Conservation (phyloP, 2,329 filamentous ascomycete genomes). For the Mycosphaerella sp. region DNA sequence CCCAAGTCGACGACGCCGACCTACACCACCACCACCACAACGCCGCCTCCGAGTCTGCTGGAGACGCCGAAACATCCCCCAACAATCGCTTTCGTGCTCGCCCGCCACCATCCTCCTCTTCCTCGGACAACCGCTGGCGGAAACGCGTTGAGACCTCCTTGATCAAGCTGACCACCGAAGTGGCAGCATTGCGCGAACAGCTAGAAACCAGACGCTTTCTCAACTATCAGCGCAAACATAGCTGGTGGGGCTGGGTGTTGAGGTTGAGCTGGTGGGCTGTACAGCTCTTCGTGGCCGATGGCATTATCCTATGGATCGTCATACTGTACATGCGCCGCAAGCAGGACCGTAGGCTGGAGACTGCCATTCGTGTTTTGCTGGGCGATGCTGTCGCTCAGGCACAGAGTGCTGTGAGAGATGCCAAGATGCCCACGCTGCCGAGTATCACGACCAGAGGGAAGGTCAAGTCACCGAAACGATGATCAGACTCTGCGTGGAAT, state of each 20-base stretch:
- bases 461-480: conserved; percentile 10
- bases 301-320: conserved; percentile 58
- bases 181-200: conserved; percentile 87
- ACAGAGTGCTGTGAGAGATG: conserved; percentile 30
- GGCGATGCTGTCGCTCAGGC: conserved; percentile 40
- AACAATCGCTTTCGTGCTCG: conserved; percentile 14
- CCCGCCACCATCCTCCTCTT: conserved; percentile 11
- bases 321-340: conserved; percentile 66
- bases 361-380: conserved; percentile 62
- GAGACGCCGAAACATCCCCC: conserved; percentile 4
- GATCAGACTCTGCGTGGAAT: background rate
- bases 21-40: conserved; percentile 16
- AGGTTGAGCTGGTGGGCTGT: conserved; percentile 64
- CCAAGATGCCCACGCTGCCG: conserved; percentile 32
- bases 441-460: conserved; percentile 15
- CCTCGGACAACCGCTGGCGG: conserved; percentile 59
- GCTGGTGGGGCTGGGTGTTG: conserved; percentile 61
- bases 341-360: conserved; percentile 66
- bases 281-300: conserved; percentile 70
- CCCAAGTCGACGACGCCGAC: conserved; percentile 38
- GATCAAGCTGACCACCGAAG: conserved; percentile 83
- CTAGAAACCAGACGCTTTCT: conserved; percentile 71
- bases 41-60: conserved; percentile 14
- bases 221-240: conserved; percentile 58
- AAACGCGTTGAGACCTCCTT: conserved; percentile 77